Conservation (phyloP, 1,284 basidiomycete species). For the Boletus mariae region DNA sequence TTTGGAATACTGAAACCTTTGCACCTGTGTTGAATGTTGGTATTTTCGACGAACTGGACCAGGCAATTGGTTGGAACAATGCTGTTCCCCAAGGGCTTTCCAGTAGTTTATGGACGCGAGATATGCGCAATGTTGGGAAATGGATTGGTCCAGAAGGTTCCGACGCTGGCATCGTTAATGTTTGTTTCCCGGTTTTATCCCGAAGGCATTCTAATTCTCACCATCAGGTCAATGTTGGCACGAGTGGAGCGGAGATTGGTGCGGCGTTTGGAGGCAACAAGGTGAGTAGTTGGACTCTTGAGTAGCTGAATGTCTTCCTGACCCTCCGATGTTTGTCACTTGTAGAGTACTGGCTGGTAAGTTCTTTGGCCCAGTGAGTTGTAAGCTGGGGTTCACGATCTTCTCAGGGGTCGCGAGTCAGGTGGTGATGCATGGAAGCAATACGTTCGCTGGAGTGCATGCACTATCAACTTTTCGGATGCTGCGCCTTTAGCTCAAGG, state of each 20-base stretch:
- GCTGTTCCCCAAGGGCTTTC: constrained; percentile 88
- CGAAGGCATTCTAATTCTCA: constrained; percentile 6
- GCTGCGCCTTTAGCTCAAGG: constrained; percentile 89
- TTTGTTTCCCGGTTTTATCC: constrained; percentile 28
- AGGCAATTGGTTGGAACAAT: constrained; percentile 93
- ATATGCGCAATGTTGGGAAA: constrained; percentile 77
- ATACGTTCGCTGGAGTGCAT: constrained; percentile 84
- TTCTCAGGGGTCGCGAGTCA: constrained; percentile 86
- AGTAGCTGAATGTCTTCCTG: constrained; percentile 15
- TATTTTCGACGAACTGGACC: constrained; percentile 85
- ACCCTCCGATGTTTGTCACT: constrained; percentile 5
- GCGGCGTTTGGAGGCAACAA: constrained; percentile 94
- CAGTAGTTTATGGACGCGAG: constrained; percentile 86
- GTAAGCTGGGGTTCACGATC: constrained; percentile 12
- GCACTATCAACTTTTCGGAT: constrained; percentile 91
- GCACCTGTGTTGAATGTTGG: constrained; percentile 85
- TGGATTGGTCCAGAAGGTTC: constrained; percentile 90
- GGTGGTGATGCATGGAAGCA: constrained; percentile 98
- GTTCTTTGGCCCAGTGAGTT: constrained; percentile 20
- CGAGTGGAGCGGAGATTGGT: constrained; percentile 91
- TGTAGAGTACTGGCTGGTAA: constrained; percentile 77
- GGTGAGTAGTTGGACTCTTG: constrained; percentile 39
- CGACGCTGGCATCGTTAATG: constrained; percentile 86
- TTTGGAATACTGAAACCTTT: constrained; percentile 85
- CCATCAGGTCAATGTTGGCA: constrained; percentile 82